phyloP scores from a whole-genome alignment of 192 early-diverging fungal genomes.

The Gonapodya sp. region DNA sequence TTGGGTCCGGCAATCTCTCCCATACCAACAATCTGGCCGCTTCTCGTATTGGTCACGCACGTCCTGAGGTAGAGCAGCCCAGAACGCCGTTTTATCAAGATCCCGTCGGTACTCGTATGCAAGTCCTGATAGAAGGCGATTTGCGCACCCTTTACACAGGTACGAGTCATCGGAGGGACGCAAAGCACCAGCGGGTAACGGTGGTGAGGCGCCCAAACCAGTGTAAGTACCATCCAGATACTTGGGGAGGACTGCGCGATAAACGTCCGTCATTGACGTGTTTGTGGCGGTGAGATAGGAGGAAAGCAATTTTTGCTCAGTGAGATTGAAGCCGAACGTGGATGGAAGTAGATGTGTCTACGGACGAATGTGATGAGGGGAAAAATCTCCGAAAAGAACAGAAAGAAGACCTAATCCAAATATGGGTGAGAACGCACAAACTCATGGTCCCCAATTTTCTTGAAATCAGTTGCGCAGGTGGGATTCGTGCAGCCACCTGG shows the following conservation, averaged over 20 bases:
- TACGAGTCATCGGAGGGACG: not conserved
- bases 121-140: not conserved
- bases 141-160: not conserved
- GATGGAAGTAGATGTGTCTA: not conserved
- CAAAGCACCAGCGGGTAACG: not conserved
- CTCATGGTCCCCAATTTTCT: not conserved
- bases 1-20: not conserved
- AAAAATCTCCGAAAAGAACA: no score
- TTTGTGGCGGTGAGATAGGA: not conserved
- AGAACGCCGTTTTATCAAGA: not conserved
- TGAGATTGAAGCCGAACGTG: not conserved
- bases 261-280: not conserved
- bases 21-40: not conserved
- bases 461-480: not conserved
- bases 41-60: not conserved
- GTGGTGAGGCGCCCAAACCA: not conserved
- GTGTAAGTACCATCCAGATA: not conserved
- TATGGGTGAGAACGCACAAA: not conserved
- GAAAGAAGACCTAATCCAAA: no score
- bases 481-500: not conserved
- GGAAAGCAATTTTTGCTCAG: not conserved
- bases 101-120: not conserved
- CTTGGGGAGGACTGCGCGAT: not conserved
- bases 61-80: not conserved
- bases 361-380: no score